Base-by-base conservation (phyloP, 2,329 filamentous ascomycete genomes). In the Neocucurbitaria cava region DNA sequence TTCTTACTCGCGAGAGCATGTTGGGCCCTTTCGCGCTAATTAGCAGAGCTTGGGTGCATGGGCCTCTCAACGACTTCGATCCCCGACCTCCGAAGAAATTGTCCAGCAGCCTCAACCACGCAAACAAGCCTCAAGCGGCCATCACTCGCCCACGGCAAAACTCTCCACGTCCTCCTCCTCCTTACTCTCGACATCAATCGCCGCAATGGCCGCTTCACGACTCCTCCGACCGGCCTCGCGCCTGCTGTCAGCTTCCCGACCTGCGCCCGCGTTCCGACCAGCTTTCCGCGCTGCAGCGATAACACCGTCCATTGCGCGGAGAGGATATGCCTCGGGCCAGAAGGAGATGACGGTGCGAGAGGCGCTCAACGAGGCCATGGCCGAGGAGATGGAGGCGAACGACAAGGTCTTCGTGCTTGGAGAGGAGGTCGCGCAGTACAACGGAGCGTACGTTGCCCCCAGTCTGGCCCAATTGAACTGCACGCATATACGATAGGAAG, bases 361-460 rank as follows among this genome's bases (percentile, higher is more conserved):
- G 77, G 95, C 95, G 56, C 84, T 99, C 75, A 99, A 99, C 78
- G 94, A 99, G 84, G 95, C 95, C 57, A 88, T 99, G 75, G 92
- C 92, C 43, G 95, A 99, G 83, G 95, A 99, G 85, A 88, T 99
- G 79, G 93, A 97, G 84, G 77, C 80, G 75, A 96, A 99, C 80
- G 85, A 89, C 62, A 98, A 97, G 85, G 93, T 97, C 70, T 99
- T 97, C 79, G 82, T 99, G 68, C 79, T 99, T 54, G 95, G 95
- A 72, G 95, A 99, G 85, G 95, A 99, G 83, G 95, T 99, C 74
- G 95, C 95, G 72, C 95, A 99, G 82, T 99, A 99, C 85, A 99
- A 99, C 79, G 95, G 95, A 84, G 94, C 94, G 84, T 87, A 79
- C 77, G 83, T 80, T 58, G 24, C 54, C 54, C 21, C 23, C 33